These are phyloP conservation scores for Silene conica DNA, from an alignment of 148 eudicot genomes.

Conservation along the genomic window DNA sequence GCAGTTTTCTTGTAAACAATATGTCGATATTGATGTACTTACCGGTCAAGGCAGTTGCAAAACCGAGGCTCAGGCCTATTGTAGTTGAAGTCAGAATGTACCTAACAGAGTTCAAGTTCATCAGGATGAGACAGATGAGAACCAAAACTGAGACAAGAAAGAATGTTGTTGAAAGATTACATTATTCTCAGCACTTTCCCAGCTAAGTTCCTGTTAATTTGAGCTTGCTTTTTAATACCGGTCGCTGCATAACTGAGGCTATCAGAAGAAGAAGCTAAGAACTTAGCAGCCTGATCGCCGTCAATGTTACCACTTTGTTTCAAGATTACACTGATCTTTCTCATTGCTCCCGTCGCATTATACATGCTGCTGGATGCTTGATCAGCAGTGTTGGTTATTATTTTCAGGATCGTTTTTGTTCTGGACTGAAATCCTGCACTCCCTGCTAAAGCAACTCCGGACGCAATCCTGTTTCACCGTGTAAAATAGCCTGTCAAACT, in stretches of 20 bases:
- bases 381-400: slow-evolving; percentile 54
- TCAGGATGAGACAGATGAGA: not conserved
- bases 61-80: slow-evolving; percentile 43
- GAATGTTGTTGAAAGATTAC: slow-evolving; percentile 27
- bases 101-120: slow-evolving; percentile 29
- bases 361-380: slow-evolving; percentile 56
- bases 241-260: slow-evolving; percentile 47
- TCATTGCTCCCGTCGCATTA: slow-evolving; percentile 58
- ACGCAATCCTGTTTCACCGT: slow-evolving; percentile 35
- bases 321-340: slow-evolving; percentile 35
- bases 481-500: not conserved
- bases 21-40: not conserved
- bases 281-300: slow-evolving; percentile 29
- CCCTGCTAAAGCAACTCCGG: slow-evolving; percentile 54
- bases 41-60: slow-evolving; percentile 55
- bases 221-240: slow-evolving; percentile 47
- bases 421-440: slow-evolving; percentile 45
- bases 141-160: not conserved
- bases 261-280: slow-evolving; percentile 48
- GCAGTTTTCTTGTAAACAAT: not conserved
- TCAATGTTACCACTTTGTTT: slow-evolving; percentile 21
- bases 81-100: slow-evolving; percentile 37
- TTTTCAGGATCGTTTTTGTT: slow-evolving; percentile 50
- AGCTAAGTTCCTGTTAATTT: slow-evolving; percentile 38
- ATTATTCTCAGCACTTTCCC: slow-evolving; percentile 45